Evolutionary conservation across 2,329 filamentous ascomycete genomes (phyloP), one percentile per base, ranked within the genome.

Genomic region (Xylariaceae sp.): DNA sequence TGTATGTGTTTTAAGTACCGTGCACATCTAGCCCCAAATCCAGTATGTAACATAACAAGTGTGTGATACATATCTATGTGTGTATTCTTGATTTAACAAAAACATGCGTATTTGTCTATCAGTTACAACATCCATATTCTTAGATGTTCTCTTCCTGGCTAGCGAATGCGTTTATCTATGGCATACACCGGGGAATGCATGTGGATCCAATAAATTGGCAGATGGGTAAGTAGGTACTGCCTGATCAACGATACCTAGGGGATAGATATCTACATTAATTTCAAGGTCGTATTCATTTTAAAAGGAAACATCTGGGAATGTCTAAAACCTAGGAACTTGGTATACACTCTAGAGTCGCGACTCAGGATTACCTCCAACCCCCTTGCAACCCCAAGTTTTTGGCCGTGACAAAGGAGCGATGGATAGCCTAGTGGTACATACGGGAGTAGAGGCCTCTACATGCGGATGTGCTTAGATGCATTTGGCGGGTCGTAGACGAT

Each of bases 401-500:
- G 14, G 60, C 62, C 57, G 61, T 61, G 58, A 70, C 64, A 68
- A 70, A 71, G 67, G 69, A 71, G 65, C 64, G 61, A 50, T 66
- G 56, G 53, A 59, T 63, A 61, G 53, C 53, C 63, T 70, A 70
- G 66, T 70, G 67, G 62, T 72, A 71, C 70, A 72, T 69, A 65
- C 66, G 65, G 55, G 48, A 59, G 48, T 40, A 51, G 52, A 53
- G 50, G 43, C 20, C 50, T 56, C 64, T 78, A 84, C 68, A 73
- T 74, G 71, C 82, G 81, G 65, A 76, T 70, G 50, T 69, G 69
- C 70, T 78, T 77, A 70, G 72, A 73, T 60, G 76, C 77, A 72
- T 81, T 80, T 52, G 91, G 91, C 62, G 91, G 90, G 74, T 87
- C 89, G 80, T 96, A 96, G 68, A 87, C 82, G 69, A 98, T 81